Base-by-base conservation (phyloP, 2,329 filamentous ascomycete genomes). In the Clarireedia monteithiana region DNA sequence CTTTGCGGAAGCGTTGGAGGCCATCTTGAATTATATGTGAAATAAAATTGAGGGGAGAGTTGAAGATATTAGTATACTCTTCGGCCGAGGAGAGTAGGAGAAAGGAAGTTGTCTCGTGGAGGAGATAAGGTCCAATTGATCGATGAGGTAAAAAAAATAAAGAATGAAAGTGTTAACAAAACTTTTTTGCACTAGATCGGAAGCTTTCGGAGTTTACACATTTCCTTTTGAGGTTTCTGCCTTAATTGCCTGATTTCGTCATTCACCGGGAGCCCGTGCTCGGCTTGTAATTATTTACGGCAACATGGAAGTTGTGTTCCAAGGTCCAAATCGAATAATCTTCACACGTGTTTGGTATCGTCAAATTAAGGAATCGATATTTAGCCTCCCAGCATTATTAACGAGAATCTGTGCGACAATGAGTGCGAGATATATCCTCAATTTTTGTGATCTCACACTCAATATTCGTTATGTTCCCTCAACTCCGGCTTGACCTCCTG, bases 21-120 rank as follows among this genome's bases (percentile, higher is more conserved):
- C 56, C 65, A 64, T 49, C 66, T 67, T 46, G 64, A 64, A 62
- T 64, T 66, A 65, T 58, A 53, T 62, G 48, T 58, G 53, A 59
- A 55, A 20, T 53, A 58, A 5, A 46, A 58, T 55, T 36, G 60
- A 59, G 59, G 55, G 58, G 53, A 52, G 48, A 57, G 47, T 34
- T 15, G 39, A 38, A 10, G 26, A 9, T 42, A 50, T 50, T 40
- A 55, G 26, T 4, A 38, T 24, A 40, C 44, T 55, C 46, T 55
- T 50, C 52, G 40, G 17, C 15, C 2, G 9, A n/a, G 23, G 42
- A 34, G 50, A 40, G 46, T 26, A 34, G 34, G 23, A 44, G 34
- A 55, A 38, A 44, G 46, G 10, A 12, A 46, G 17, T 50, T 34
- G 36, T 50, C 24, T 49, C 52, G 52, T 42, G 38, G 45, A 48